Base-by-base conservation (phyloP, 2,329 filamentous ascomycete genomes). In the Xylariaceae sp. region DNA sequence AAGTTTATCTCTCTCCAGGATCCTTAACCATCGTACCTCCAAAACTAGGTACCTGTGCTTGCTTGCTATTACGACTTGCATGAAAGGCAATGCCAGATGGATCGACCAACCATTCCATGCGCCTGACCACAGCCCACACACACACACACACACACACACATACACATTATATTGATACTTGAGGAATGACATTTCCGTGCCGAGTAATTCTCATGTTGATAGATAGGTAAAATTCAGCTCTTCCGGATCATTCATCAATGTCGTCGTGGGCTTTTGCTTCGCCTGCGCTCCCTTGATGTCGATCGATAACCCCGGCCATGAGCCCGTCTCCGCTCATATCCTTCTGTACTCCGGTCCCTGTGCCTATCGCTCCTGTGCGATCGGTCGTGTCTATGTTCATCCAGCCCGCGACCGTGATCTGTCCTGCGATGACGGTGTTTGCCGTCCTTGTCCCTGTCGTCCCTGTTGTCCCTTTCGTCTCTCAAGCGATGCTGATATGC, bases 381-480 rank as follows among this genome's bases (percentile, higher is more conserved):
- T 55, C 59, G 60, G 44, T 55, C 62, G 17, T 59, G 57, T 18
- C 59, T 64, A 15, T 64, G 37, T 17, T 58, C 48, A 13, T 64
- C 65, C 17, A 63, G 57, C 11, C 65, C 68, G 2, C 61, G 63
- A 53, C 66, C 67, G 45, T 68, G 52, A 49, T 59, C 64, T 48
- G 65, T 64, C 50, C 62, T 65, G 15, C 64, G 52, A 76, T 77
- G 51, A 81, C 74, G 8, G 77, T 78, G 56, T 79, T 76, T 53
- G 73, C 75, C 35, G 71, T 77, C 50, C 23, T 5, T 30, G 23
- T 30, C 23, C 23, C 76, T 53, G 73, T 75, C 35, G 71, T 77
- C 50, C 23, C 76, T 53, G 73, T 75, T 34, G 71, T 77, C 50
- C 71, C 61, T 78, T 78, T 59, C 87, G 70, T 60, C 78, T 73